Evolutionary conservation across 1,139 yeast genomes (phyloP), one percentile per base, ranked within the genome.

Genomic region (Candida mesenterica): DNA sequence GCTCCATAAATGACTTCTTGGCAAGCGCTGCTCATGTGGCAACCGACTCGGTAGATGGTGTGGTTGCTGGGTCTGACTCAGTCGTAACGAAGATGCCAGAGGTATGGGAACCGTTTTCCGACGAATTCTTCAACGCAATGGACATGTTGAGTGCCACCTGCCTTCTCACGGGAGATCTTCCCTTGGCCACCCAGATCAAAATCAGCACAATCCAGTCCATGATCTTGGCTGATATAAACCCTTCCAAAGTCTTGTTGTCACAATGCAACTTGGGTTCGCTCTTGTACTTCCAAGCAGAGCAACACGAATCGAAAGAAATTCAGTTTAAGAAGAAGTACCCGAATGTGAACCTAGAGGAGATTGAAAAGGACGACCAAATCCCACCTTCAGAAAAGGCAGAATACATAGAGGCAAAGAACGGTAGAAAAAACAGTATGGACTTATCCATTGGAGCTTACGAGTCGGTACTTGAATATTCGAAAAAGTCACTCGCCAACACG

Each of bases 241-340:
- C 84, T 0, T 79, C 81, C 24, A 84, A 81, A 46, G 63, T 82
- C 28, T 58, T 85, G 28, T 62, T 82, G 50, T 75, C 84, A 1
- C 83, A 80, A 49, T 82, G 86, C 41, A 84, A 85, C 52, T 62
- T 82, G 29, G 95, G 89, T 1, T 78, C 92, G 3, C 65, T 86
- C 32, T 65, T 80, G 42, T 86, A 83, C 52, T 61, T 84, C 43
- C 85, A 81, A 51, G 82, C 86, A 1, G 92, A 82, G 53, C 75
- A 77, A 41, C 69, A 72, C 39, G 89, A 83, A 55, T 67, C 75
- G 7, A 59, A 64, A 36, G 77, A 77, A 41, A 57, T 50, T 42
- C 57, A 49, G 42, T 50, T 57, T 44, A 44, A 56, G 43, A 39
- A 61, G 49, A 41, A 62, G 49, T 45, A 47, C 14, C 42, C 49